A percentile compares a stretch with the other conserved stretches of the same genome.
These are phyloP conservation scores for Myriangium duriaei DNA, from an alignment of 2,329 filamentous ascomycete species.

Conservation along the genomic window DNA sequence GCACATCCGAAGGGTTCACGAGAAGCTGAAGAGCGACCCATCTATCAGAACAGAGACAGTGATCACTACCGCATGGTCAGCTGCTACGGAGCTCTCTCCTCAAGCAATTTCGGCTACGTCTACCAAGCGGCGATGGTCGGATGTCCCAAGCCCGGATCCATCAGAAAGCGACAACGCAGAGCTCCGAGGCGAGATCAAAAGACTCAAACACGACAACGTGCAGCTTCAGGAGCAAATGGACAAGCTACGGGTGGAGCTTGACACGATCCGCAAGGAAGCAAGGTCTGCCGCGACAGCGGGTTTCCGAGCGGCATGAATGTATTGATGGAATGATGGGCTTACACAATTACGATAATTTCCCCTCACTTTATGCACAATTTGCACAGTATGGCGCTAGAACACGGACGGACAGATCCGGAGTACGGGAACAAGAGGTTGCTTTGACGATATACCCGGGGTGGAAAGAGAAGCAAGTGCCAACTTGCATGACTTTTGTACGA, in stretches of 20 bases:
- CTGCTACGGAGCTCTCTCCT: slow-evolving; percentile 8
- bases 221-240: slow-evolving; percentile 14
- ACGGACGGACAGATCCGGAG: too few relatives aligned
- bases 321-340: not conserved
- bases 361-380: too few relatives aligned
- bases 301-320: not conserved
- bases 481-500: not conserved
- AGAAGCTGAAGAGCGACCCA: slow-evolving; percentile 14
- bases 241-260: not conserved
- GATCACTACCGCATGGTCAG: slow-evolving; percentile 14
- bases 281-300: not conserved
- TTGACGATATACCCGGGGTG: not conserved
- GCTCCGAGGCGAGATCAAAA: slow-evolving; percentile 28
- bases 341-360: too few relatives aligned
- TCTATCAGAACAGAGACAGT: slow-evolving; percentile 11
- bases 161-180: slow-evolving; percentile 17
- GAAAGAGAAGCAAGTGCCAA: not conserved
- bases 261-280: not conserved
- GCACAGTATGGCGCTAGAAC: too few relatives aligned
- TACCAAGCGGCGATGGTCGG: slow-evolving; percentile 1
- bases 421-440: not conserved
- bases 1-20: slow-evolving; percentile 79
- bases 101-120: slow-evolving; percentile 6
- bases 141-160: not conserved
- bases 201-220: slow-evolving; percentile 28